Percentiles rank a stretch among this genome's conserved stretches.
Conservation (phyloP, 176 grass and related monocot genomes). For the Guadua angustifolia region DNA sequence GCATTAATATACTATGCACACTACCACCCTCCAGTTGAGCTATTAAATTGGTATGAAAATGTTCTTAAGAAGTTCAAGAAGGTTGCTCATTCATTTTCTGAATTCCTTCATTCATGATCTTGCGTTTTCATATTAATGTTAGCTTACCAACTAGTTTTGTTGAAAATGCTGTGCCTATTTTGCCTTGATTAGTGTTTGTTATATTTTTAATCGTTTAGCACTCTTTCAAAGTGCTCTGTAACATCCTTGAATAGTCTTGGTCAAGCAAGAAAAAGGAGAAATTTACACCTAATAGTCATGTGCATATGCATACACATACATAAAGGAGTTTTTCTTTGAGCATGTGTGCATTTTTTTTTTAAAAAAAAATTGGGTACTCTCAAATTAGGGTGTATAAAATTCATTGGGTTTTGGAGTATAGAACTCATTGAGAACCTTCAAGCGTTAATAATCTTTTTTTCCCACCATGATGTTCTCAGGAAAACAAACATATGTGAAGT, state of each 20-base stretch:
- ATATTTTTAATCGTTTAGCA: neutral
- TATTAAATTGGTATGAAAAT: neutral
- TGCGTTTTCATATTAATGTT: slow-evolving; percentile 6
- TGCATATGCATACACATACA: neutral
- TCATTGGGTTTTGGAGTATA: slow-evolving; percentile 8
- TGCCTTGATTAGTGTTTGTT: slow-evolving; percentile 21
- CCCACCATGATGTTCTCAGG: slow-evolving; percentile 1
- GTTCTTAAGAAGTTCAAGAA: slow-evolving; percentile 5
- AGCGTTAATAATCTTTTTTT: neutral
- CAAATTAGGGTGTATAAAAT: slow-evolving; percentile 11
- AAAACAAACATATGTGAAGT: neutral
- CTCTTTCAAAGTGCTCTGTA: neutral
- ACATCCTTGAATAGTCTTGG: slow-evolving; percentile 22
- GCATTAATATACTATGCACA: neutral
- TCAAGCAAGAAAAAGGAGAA: slow-evolving; percentile 32
- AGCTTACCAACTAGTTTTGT: neutral
- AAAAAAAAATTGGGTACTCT: neutral
- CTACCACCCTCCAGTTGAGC: neutral
- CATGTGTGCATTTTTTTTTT: neutral
- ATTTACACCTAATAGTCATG: neutral
- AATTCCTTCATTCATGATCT: neutral
- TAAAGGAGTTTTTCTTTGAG: neutral
- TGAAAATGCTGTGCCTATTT: neutral
- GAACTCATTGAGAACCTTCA: neutral
- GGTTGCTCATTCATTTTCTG: neutral